Percentiles rank a stretch among this genome's conserved stretches.
Conservation (phyloP, 148 eudicot genomes). For the Amaranthus cruentus region DNA sequence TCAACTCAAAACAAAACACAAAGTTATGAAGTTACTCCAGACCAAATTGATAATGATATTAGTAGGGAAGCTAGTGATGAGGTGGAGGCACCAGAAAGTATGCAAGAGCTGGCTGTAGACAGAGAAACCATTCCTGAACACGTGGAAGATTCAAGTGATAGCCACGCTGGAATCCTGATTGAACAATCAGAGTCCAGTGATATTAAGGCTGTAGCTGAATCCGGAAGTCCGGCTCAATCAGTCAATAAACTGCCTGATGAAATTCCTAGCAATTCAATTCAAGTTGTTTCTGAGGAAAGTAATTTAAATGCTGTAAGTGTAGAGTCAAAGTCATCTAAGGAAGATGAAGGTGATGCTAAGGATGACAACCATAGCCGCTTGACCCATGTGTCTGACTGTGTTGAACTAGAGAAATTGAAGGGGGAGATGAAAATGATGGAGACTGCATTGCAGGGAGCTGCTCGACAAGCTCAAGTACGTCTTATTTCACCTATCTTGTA, state of each 20-base stretch:
- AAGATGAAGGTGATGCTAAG: conserved; percentile 32
- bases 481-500: conserved; percentile 4
- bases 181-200: conserved; percentile 28
- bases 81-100: conserved; percentile 32
- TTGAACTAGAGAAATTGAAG: too few relatives aligned
- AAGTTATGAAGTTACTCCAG: conserved; percentile 30
- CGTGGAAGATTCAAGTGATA: conserved; percentile 32
- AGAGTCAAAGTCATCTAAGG: conserved; percentile 19
- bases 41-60: conserved; percentile 20
- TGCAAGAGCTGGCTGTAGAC: conserved; percentile 29
- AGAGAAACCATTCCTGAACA: conserved; percentile 21
- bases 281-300: conserved; percentile 31
- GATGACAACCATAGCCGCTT: too few relatives aligned
- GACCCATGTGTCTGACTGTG: too few relatives aligned
- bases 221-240: conserved; percentile 34
- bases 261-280: conserved; percentile 32
- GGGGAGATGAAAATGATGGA: conserved; percentile 97
- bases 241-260: conserved; percentile 18
- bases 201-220: conserved; percentile 19
- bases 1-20: conserved; percentile 33
- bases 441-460: conserved; percentile 90
- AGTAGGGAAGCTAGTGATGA: conserved; percentile 26
- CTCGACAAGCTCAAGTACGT: conserved; percentile 92
- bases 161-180: conserved; percentile 27
- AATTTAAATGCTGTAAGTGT: conserved; percentile 28